Base-by-base conservation (phyloP, 2,329 filamentous ascomycete species). In the Graphiopsis chlorocephala region DNA sequence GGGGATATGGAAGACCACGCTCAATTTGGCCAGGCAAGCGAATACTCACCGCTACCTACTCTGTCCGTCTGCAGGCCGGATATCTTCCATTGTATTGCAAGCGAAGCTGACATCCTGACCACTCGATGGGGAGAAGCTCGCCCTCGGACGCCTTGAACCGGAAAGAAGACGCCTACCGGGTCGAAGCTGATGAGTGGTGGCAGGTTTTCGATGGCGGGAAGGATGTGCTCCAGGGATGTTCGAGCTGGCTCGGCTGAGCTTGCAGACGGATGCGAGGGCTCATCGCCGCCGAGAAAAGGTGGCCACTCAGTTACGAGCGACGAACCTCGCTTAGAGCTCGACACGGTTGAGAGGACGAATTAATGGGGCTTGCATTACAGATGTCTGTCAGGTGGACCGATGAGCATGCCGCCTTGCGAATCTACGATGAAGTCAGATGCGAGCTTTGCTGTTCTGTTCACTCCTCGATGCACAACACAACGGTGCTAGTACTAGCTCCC, bases 161-260 rank as follows among this genome's bases (percentile, higher is more conserved):
- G 50, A 28, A 28, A 28, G 8, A 26, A n/a, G 50, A 53, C 50
- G 14, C 50, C 25, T 45, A 38, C 59, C 48, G 47, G 59, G 59
- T 62, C 31, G 59, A 26, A 52, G 31, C 50, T 53, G 50, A 23
- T 53, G 50, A 53, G 50, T 29, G 59, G 29, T 62, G 59, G 47
- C 47, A 45, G 59, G 47, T 33, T 47, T 10, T 62, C 29, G 59
- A 50, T 53, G 47, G 47, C 33, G 47, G 33, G 47, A 31, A 53
- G 31, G 59, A 62, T 62, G 59, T 62, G 59, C 59, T 53, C 48
- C 59, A 62, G 48, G 59, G 59, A 62, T 62, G 20, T 48, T 20
- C 12, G 25, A 11, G 50, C 15, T 53, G 50, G 50, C 50, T 53
- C 28, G 50, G 31, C 48, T 25, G 47, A 48, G 59, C 31, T 42